Evolutionary conservation across 495 filamentous ascomycete genomes (phyloP), one percentile per base, ranked within the genome.

Genomic region (Aspergillus baeticus): DNA sequence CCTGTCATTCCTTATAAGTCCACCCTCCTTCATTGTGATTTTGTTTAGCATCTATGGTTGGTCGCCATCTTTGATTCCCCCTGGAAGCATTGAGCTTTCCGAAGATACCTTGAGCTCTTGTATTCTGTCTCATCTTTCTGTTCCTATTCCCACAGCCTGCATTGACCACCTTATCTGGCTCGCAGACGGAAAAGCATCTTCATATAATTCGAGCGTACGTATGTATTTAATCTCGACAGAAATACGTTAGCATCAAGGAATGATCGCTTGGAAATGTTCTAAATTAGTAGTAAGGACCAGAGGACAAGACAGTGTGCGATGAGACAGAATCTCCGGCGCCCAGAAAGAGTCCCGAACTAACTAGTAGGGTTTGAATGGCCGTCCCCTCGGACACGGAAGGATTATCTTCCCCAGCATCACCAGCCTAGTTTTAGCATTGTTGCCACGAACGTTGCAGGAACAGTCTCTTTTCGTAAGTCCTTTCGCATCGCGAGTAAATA

Each of bases 201-300:
- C 18, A 37, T 23, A 22, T 52, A 48, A 49, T 48, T 59, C 29
- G 48, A 51, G 37, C 55, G 47, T 64, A 63, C 63, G 55, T 65
- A 65, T 64, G 48, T 65, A 65, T 68, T 65, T 68, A 70, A 66
- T 68, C 45, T 49, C 23, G 58, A 54, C 63, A 64, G 59, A 61
- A 64, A 46, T 55, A 58, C 43, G 42, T 45, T 39, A 45, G 23
- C 11, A 54, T 33, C 8, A 38, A 29, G 4, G n/a, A 51, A n/a
- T 42, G 5, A 18, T 15, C 13, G 14, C 15, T 34, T 4, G 8
- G 8, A 29, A 3, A 3, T 4, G 8, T 8, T 8, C 26, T 29
- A 29, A 4, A 29, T 29, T 29, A 3, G 26, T 29, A 8, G 4
- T 29, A 29, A 8, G 8, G 3, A 8, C 26, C 26, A 3, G 26